phyloP scores from a whole-genome alignment of 2,329 filamentous ascomycete genomes.

The Colletotrichum plurivorum region DNA sequence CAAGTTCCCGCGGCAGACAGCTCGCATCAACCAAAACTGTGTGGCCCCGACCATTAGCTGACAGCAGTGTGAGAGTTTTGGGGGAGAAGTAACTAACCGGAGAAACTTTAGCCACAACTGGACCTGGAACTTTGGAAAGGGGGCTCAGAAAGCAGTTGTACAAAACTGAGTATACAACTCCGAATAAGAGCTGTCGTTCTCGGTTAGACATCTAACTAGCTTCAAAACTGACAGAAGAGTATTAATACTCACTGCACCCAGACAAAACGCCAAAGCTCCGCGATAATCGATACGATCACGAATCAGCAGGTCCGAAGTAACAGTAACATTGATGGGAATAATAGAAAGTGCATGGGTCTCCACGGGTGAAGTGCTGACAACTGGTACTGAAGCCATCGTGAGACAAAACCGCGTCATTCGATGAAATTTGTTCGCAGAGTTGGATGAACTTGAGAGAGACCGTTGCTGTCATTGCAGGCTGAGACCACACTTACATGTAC shows the following conservation, averaged over 20 bases:
- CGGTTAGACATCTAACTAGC: neutral
- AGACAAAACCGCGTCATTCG: neutral
- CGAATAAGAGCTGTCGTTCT: slow-evolving; percentile 4
- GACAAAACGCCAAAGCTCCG: neutral
- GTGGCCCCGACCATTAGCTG: neutral
- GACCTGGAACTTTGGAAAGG: neutral
- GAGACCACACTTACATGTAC: too few species aligned
- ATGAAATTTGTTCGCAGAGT: neutral
- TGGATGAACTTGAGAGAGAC: neutral
- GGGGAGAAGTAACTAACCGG: neutral
- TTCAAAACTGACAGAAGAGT: neutral
- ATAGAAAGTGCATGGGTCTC: neutral
- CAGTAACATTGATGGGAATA: neutral
- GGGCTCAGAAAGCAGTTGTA: slow-evolving; percentile 6
- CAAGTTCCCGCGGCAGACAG: neutral
- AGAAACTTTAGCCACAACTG: slow-evolving; percentile 10
- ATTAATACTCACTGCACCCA: neutral
- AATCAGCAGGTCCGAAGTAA: neutral
- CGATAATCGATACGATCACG: neutral
- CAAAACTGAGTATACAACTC: neutral
- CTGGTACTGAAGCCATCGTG: neutral
- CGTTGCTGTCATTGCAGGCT: too few species aligned
- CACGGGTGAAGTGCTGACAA: neutral
- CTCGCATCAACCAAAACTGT: slow-evolving; percentile 19
- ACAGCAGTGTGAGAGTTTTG: neutral